Conservation (phyloP, 2,329 filamentous ascomycete genomes). For the Hypoxylon sp. region DNA sequence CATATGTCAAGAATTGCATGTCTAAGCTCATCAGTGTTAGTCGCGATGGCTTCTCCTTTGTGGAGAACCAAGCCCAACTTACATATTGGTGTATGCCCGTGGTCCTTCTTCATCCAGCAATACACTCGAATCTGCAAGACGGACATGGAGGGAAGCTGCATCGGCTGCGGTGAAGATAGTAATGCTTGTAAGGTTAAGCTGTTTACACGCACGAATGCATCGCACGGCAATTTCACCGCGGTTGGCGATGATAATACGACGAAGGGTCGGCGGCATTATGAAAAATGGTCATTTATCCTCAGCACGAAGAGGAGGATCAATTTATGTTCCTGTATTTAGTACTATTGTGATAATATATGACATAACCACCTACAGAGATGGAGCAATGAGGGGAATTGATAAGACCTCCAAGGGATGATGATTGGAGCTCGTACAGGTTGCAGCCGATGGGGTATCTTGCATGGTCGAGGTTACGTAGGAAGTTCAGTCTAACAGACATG, state of each 20-base stretch:
- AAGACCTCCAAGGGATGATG: slow-evolving; percentile 22
- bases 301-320: not conserved
- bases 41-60: too few species aligned
- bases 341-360: not conserved
- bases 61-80: too few species aligned
- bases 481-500: not conserved
- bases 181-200: slow-evolving; percentile 32
- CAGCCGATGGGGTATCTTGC: not conserved
- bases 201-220: slow-evolving; percentile 36
- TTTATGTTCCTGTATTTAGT: not conserved
- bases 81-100: slow-evolving; percentile 37
- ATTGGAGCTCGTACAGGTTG: slow-evolving; percentile 18
- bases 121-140: slow-evolving; percentile 37
- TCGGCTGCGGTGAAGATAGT: slow-evolving; percentile 40
- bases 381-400: slow-evolving; percentile 30
- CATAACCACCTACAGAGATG: not conserved
- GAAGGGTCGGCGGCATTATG: slow-evolving; percentile 16
- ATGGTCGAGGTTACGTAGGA: not conserved
- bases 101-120: slow-evolving; percentile 36
- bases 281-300: not conserved
- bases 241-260: slow-evolving; percentile 44
- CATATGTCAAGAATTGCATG: slow-evolving; percentile 36
- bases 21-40: slow-evolving; percentile 12
- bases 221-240: slow-evolving; percentile 48
- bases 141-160: slow-evolving; percentile 39